Conservation (phyloP, 2,329 filamentous ascomycete species). For the Aureobasidium sp. region DNA sequence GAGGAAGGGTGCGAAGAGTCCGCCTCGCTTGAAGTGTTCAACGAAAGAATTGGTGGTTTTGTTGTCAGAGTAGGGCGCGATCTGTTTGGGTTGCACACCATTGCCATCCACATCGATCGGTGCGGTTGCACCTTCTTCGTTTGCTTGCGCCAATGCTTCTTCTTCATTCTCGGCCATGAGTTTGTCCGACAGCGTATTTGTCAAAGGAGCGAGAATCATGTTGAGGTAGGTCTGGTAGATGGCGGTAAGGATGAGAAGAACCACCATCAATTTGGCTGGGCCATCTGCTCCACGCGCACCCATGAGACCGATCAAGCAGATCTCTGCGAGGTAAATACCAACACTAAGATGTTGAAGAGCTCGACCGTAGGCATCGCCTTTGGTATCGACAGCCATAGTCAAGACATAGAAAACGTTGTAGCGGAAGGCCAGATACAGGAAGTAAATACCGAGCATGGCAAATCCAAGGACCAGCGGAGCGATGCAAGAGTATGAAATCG, state of each 20-base stretch:
- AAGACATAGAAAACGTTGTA: slow-evolving; percentile 42
- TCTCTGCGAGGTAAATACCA: slow-evolving; percentile 37
- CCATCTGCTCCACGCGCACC: slow-evolving; percentile 32
- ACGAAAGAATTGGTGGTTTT: slow-evolving; percentile 5
- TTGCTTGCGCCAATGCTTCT: slow-evolving; percentile 15
- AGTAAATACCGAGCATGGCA: slow-evolving; percentile 31
- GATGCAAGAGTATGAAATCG: slow-evolving; percentile 38
- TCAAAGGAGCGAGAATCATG: slow-evolving; percentile 23
- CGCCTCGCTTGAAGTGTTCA: slow-evolving; percentile 4
- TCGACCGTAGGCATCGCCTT: slow-evolving; percentile 33
- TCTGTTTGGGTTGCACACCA: slow-evolving; percentile 5
- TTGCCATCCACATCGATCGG: slow-evolving; percentile 19
- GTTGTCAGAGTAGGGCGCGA: slow-evolving; percentile 2
- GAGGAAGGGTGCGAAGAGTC: not conserved
- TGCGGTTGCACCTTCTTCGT: slow-evolving; percentile 15
- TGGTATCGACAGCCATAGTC: slow-evolving; percentile 35
- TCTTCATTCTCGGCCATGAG: slow-evolving; percentile 9
- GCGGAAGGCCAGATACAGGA: slow-evolving; percentile 39
- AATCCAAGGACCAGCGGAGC: slow-evolving; percentile 39
- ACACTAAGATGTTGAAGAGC: slow-evolving; percentile 36
- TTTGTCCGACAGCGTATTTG: slow-evolving; percentile 23
- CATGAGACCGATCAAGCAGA: slow-evolving; percentile 39
- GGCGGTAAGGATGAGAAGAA: slow-evolving; percentile 32
- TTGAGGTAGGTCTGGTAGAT: slow-evolving; percentile 32
- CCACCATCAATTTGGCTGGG: slow-evolving; percentile 32